A percentile compares a stretch with the other conserved stretches of the same genome.
Conservation (phyloP, 208 protist species). For the Strigomonas galati region DNA sequence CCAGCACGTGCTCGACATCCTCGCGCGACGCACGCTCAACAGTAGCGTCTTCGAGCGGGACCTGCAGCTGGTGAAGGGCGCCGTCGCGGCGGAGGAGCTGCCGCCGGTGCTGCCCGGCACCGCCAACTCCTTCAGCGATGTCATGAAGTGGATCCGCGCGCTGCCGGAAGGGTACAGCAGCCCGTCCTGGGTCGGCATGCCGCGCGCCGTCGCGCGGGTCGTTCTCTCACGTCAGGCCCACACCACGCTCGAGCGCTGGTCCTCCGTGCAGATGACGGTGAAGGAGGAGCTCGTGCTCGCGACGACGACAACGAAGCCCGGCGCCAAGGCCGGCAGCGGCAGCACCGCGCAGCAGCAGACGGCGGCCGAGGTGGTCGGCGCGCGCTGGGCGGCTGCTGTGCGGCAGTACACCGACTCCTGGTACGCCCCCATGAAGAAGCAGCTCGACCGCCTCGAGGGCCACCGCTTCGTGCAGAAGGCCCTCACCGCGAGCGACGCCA, state of each 20-base stretch:
- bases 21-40: slow-evolving; percentile 88
- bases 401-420: slow-evolving; percentile 40
- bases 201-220: slow-evolving; percentile 85
- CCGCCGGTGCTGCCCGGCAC: slow-evolving; percentile 23
- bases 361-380: slow-evolving; percentile 14
- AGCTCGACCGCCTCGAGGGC: slow-evolving; percentile 23
- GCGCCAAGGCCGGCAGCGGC: not conserved
- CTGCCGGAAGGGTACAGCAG: slow-evolving; percentile 75
- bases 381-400: slow-evolving; percentile 54
- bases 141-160: slow-evolving; percentile 84
- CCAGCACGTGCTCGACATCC: slow-evolving; percentile 88
- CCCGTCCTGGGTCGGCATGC: slow-evolving; percentile 93
- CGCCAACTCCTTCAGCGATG: slow-evolving; percentile 41
- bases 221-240: slow-evolving; percentile 56
- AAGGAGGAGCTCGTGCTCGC: slow-evolving; percentile 42
- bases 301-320: not conserved
- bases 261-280: slow-evolving; percentile 51
- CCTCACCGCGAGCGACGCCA: slow-evolving; percentile 23
- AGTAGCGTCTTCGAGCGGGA: slow-evolving; percentile 58
- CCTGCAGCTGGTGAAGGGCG: slow-evolving; percentile 26
- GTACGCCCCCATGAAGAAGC: slow-evolving; percentile 18
- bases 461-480: slow-evolving; percentile 33
- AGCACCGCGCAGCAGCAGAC: not conserved
- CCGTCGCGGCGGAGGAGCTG: slow-evolving; percentile 4
- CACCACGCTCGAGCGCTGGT: slow-evolving; percentile 61